These are phyloP conservation scores for Escovopsis sp. DNA, from an alignment of 2,329 filamentous ascomycete species.

Conservation along the genomic window DNA sequence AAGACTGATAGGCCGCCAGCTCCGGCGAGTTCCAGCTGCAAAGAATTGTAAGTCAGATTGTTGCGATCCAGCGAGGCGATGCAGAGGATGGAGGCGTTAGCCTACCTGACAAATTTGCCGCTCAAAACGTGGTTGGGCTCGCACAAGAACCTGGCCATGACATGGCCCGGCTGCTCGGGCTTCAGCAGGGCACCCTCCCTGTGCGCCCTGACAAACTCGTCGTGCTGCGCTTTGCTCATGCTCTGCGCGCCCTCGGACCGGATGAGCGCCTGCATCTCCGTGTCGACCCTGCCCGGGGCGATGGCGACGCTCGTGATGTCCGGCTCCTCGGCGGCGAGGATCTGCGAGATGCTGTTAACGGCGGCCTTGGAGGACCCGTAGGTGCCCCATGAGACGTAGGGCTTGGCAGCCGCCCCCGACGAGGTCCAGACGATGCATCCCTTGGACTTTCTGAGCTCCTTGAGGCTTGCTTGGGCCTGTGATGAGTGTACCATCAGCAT, in stretches of 20 bases:
- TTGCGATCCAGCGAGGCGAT: no score
- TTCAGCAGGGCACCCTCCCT: slow-evolving; percentile 56
- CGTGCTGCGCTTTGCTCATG: slow-evolving; percentile 45
- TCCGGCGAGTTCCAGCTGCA: slow-evolving; percentile 27
- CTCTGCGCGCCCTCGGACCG: slow-evolving; percentile 40
- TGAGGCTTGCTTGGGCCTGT: slow-evolving; percentile 57
- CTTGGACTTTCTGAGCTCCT: slow-evolving; percentile 49
- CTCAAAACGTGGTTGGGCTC: slow-evolving; percentile 51
- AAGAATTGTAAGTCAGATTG: no score
- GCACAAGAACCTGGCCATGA: slow-evolving; percentile 67
- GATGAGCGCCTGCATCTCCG: slow-evolving; percentile 77
- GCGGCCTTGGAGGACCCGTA: slow-evolving; percentile 79
- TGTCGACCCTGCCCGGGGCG: slow-evolving; percentile 71
- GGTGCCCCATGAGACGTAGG: slow-evolving; percentile 60
- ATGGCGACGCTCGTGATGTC: slow-evolving; percentile 59
- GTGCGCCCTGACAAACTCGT: slow-evolving; percentile 54
- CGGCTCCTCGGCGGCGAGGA: slow-evolving; percentile 63
- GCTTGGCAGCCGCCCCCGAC: slow-evolving; percentile 55
- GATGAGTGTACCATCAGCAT: background rate
- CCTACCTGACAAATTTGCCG: slow-evolving; percentile 60
- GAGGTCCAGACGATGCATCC: slow-evolving; percentile 68
- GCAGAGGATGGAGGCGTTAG: no score
- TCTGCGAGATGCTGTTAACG: slow-evolving; percentile 61
- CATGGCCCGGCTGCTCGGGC: slow-evolving; percentile 71
- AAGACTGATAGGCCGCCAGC: slow-evolving; percentile 38